These are phyloP conservation scores for Thelonectria rubi DNA, from an alignment of 2,329 filamentous ascomycete genomes.

Conservation along the genomic window DNA sequence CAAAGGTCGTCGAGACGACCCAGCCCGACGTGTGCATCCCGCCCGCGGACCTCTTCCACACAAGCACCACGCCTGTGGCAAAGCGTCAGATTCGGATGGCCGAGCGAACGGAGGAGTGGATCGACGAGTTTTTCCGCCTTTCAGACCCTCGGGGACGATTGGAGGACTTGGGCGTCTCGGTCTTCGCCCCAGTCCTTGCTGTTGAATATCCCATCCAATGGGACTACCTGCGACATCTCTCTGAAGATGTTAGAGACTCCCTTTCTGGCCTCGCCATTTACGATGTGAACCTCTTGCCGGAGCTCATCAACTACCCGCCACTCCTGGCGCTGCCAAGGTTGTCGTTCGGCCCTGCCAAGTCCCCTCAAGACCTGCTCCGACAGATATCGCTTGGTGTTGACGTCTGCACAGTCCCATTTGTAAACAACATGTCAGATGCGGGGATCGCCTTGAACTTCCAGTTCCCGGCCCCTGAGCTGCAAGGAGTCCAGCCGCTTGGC, in stretches of 20 bases:
- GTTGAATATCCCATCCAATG: conserved; percentile 79
- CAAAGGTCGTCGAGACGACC: conserved; percentile 69
- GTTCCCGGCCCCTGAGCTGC: conserved; percentile 64
- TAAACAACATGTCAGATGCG: conserved; percentile 78
- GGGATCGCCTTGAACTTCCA: conserved; percentile 84
- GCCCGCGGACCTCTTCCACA: conserved; percentile 73
- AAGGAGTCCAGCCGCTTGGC: conserved; percentile 64
- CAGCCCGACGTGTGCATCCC: conserved; percentile 83
- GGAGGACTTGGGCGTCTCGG: conserved; percentile 47
- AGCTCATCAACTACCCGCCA: conserved; percentile 64
- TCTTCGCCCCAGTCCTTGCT: conserved; percentile 77
- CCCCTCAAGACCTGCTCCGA: conserved; percentile 79
- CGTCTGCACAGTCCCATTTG: conserved; percentile 79
- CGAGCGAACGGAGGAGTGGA: conserved; percentile 85
- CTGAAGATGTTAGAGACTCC: conserved; percentile 64
- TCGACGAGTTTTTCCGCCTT: conserved; percentile 70
- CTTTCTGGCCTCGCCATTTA: conserved; percentile 82
- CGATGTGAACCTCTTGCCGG: conserved; percentile 73
- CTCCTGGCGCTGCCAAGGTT: conserved; percentile 75
- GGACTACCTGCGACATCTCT: conserved; percentile 79
- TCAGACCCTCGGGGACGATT: conserved; percentile 40
- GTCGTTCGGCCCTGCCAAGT: conserved; percentile 73
- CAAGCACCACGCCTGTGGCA: conserved; percentile 62
- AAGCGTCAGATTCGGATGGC: conserved; percentile 86
- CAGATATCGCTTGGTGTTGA: conserved; percentile 83